Conservation (phyloP, 2,329 filamentous ascomycete genomes). For the Dryadomyces sulphureus region DNA sequence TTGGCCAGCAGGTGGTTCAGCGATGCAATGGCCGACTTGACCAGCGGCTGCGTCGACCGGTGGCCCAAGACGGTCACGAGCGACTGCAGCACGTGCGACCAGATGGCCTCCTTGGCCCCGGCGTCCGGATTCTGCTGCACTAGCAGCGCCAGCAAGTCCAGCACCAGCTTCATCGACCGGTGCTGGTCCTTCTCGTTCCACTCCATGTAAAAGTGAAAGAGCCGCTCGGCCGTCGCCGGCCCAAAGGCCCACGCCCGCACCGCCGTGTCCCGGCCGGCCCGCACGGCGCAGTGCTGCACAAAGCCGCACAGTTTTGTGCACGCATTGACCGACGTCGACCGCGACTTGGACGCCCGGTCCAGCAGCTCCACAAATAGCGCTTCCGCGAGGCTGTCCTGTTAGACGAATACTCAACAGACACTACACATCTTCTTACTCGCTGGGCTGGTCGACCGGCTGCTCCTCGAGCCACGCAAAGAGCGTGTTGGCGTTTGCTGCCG, state of each 20-base stretch:
- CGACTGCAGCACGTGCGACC: conserved; percentile 30
- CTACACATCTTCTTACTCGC: conserved; percentile 1
- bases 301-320: conserved; percentile 48
- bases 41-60: conserved; percentile 45
- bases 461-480: conserved; percentile 14
- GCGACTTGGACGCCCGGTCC: conserved; percentile 34
- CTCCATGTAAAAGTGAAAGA: conserved; percentile 50
- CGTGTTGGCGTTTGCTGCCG: conserved; percentile 14
- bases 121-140: conserved; percentile 33
- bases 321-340: conserved; percentile 39
- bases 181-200: conserved; percentile 54
- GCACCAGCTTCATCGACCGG: conserved; percentile 45
- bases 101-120: conserved; percentile 22
- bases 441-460: conserved; percentile 7
- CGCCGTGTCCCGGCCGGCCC: conserved; percentile 24
- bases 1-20: conserved; percentile 53
- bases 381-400: conserved; percentile 6
- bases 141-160: conserved; percentile 40
- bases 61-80: conserved; percentile 45
- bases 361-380: conserved; percentile 32
- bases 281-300: conserved; percentile 38
- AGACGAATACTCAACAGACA: not conserved
- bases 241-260: conserved; percentile 37
- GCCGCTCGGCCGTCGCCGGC: conserved; percentile 26
- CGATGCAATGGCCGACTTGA: conserved; percentile 55